These are phyloP conservation scores for Hyaloscypha hepaticicola DNA, from an alignment of 495 filamentous ascomycete genomes.

Conservation along the genomic window DNA sequence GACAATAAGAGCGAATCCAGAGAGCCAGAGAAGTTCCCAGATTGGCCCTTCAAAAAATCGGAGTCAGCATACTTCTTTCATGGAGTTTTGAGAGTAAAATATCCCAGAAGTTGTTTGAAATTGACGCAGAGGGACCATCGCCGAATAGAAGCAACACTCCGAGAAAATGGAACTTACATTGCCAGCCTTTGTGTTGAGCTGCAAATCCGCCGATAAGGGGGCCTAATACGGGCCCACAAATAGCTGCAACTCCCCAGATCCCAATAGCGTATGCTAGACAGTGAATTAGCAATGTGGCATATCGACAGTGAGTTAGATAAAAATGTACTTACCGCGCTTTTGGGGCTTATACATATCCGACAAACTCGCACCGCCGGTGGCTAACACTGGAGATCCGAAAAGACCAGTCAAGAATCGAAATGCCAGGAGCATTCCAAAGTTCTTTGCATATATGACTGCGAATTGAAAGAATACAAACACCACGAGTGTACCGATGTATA, in stretches of 20 bases:
- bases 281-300: not conserved
- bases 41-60: too few species aligned
- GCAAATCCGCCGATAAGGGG: conserved; percentile 62
- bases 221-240: conserved; percentile 57
- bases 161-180: too few species aligned
- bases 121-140: too few species aligned
- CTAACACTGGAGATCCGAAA: conserved; percentile 65
- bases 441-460: conserved; percentile 57
- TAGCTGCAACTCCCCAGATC: conserved; percentile 53
- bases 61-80: too few species aligned
- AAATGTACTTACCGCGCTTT: conserved; percentile 37
- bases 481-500: conserved; percentile 55
- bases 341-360: conserved; percentile 63
- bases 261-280: conserved; percentile 53
- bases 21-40: conserved; percentile 52
- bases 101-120: too few species aligned
- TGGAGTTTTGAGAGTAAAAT: too few species aligned
- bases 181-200: conserved; percentile 49
- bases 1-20: conserved; percentile 29
- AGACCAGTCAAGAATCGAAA: conserved; percentile 61
- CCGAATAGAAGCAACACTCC: too few species aligned
- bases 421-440: conserved; percentile 59
- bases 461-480: conserved; percentile 62
- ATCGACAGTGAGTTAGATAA: not conserved
- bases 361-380: conserved; percentile 59